Conservation (phyloP, 306 rosid species). For the Acmispon strigosus region DNA sequence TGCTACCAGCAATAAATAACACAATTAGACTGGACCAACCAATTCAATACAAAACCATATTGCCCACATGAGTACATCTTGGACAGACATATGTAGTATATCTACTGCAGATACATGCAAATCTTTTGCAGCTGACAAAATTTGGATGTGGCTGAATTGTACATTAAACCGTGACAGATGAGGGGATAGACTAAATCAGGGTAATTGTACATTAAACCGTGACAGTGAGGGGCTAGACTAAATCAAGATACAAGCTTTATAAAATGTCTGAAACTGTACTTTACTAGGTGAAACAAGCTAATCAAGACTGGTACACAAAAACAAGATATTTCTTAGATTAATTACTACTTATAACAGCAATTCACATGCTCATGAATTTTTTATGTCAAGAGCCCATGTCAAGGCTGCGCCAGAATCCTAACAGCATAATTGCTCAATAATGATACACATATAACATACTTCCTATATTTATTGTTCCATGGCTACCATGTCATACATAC, state of each 20-base stretch:
- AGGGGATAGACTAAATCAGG: background rate
- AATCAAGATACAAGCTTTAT: background rate
- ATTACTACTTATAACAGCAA: background rate
- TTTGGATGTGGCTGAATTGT: background rate
- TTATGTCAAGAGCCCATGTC: background rate
- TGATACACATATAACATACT: background rate
- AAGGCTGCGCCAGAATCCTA: background rate
- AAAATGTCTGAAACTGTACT: background rate
- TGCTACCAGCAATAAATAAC: background rate
- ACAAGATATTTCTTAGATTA: background rate
- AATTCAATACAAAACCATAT: background rate
- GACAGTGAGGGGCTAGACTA: background rate
- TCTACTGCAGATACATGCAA: background rate
- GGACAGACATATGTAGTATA: background rate
- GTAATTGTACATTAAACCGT: background rate
- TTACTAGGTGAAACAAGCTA: background rate
- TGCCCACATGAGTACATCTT: background rate
- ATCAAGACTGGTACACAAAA: background rate
- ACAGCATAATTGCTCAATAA: background rate
- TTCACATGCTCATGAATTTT: background rate
- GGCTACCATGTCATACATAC: background rate
- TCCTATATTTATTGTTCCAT: background rate
- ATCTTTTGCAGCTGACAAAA: background rate
- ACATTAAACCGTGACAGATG: background rate
- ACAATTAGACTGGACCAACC: background rate